phyloP scores from a whole-genome alignment of 176 grass and related monocot genomes.

The Aechmea fasciata region DNA sequence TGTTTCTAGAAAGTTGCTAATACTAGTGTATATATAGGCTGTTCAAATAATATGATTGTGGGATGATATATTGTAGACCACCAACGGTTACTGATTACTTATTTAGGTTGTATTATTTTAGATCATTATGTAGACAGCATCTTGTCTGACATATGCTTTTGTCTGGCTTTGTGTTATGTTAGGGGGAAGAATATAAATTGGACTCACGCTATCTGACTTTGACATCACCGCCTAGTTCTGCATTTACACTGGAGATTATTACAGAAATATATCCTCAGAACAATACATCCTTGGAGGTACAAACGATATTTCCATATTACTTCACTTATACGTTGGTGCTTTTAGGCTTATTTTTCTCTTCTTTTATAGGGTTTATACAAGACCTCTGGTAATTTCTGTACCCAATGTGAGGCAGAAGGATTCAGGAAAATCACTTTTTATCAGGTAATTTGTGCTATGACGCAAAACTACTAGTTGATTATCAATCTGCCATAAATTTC shows the following conservation, averaged over 20 bases:
- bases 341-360: slow-evolving; percentile 12
- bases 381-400: slow-evolving; percentile 88
- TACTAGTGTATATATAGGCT: too few species aligned
- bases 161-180: slow-evolving; percentile 15
- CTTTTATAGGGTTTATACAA: slow-evolving; percentile 74
- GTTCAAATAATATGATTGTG: too few species aligned
- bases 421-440: slow-evolving; percentile 97
- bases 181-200: slow-evolving; percentile 66
- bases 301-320: slow-evolving; percentile 2
- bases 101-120: neutral
- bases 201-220: slow-evolving; percentile 60
- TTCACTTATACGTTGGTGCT: neutral
- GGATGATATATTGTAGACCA: too few species aligned
- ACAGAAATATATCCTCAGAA: slow-evolving; percentile 90
- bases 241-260: slow-evolving; percentile 79
- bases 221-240: slow-evolving; percentile 39
- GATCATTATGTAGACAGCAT: neutral
- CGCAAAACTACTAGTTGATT: slow-evolving; percentile 9
- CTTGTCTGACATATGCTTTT: slow-evolving; percentile 22
- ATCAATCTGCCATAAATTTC: slow-evolving; percentile 2
- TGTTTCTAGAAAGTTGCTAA: too few species aligned
- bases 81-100: too few species aligned
- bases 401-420: slow-evolving; percentile 98
- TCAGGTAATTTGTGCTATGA: slow-evolving; percentile 44
- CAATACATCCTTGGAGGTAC: slow-evolving; percentile 99